These are phyloP conservation scores for Pecoramyces ruminantium DNA, from an alignment of 192 early-diverging fungal genomes.

Conservation along the genomic window DNA sequence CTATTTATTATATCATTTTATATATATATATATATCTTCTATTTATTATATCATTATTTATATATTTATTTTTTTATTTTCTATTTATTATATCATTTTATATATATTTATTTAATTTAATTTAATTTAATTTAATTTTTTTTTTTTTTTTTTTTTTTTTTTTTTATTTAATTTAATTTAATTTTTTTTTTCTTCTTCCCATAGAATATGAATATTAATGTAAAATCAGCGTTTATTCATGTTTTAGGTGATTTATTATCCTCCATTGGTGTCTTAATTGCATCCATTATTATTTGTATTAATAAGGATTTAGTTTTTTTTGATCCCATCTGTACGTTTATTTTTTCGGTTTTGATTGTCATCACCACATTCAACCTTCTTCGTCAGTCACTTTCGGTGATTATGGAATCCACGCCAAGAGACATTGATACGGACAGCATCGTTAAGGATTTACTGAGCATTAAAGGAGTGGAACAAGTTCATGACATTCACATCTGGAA, in stretches of 20 bases:
- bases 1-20: too few species aligned
- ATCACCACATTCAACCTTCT: slow-evolving; percentile 49
- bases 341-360: slow-evolving; percentile 61
- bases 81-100: too few species aligned
- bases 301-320: slow-evolving; percentile 38
- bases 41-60: too few species aligned
- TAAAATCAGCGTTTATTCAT: slow-evolving; percentile 56
- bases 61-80: too few species aligned
- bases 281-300: slow-evolving; percentile 44
- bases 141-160: background rate
- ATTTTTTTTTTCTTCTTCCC: too few species aligned
- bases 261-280: slow-evolving; percentile 64
- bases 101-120: too few species aligned
- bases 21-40: too few species aligned
- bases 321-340: slow-evolving; percentile 66
- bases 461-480: slow-evolving; percentile 28
- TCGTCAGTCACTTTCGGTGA: slow-evolving; percentile 36
- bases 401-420: slow-evolving; percentile 54
- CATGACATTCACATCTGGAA: slow-evolving; percentile 44
- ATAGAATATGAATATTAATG: slow-evolving; percentile 34
- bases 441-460: slow-evolving; percentile 17
- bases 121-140: too few species aligned
- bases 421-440: slow-evolving; percentile 26
- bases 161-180: background rate
- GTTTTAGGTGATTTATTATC: slow-evolving; percentile 67